Conservation (phyloP, 495 filamentous ascomycete species). For the Ramalina intermedia region DNA sequence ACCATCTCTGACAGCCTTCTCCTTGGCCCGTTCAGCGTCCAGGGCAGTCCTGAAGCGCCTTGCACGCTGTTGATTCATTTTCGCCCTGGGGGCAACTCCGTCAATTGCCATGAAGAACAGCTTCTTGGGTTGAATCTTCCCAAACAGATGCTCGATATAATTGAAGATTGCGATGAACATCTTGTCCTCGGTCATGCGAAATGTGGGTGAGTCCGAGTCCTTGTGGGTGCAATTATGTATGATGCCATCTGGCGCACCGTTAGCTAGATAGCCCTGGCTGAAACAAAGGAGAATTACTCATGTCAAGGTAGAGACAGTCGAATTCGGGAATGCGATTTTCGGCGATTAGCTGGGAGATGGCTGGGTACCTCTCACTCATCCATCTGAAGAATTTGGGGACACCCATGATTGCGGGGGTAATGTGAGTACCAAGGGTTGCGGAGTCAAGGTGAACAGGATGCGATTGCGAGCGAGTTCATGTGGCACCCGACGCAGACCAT, state of each 20-base stretch:
- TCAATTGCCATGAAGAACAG: slow-evolving; percentile 99
- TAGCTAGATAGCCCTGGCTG: background rate
- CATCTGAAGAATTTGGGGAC: slow-evolving; percentile 77
- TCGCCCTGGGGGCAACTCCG: slow-evolving; percentile 90
- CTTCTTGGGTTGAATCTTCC: slow-evolving; percentile 95
- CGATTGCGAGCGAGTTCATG: too few relatives aligned
- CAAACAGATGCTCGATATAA: slow-evolving; percentile 97
- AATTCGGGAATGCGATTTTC: slow-evolving; percentile 99
- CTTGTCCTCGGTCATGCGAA: slow-evolving; percentile 89
- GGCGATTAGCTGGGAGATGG: slow-evolving; percentile 96
- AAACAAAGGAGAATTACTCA: background rate
- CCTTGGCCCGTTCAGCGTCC: slow-evolving; percentile 74
- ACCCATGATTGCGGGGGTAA: slow-evolving; percentile 42
- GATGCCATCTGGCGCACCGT: slow-evolving; percentile 75
- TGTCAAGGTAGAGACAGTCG: slow-evolving; percentile 75
- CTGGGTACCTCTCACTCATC: slow-evolving; percentile 94
- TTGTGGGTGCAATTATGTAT: slow-evolving; percentile 99
- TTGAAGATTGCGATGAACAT: slow-evolving; percentile 99
- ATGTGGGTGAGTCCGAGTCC: slow-evolving; percentile 77
- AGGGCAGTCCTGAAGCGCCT: slow-evolving; percentile 89
- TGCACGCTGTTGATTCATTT: slow-evolving; percentile 99
- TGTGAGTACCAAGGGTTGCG: background rate
- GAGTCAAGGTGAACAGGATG: too few relatives aligned
- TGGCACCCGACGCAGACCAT: too few relatives aligned
- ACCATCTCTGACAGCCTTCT: slow-evolving; percentile 80